Percentiles rank a stretch among this genome's conserved stretches.
Conservation (phyloP, 164 flowering plant species). For the Magnolia sinica region DNA sequence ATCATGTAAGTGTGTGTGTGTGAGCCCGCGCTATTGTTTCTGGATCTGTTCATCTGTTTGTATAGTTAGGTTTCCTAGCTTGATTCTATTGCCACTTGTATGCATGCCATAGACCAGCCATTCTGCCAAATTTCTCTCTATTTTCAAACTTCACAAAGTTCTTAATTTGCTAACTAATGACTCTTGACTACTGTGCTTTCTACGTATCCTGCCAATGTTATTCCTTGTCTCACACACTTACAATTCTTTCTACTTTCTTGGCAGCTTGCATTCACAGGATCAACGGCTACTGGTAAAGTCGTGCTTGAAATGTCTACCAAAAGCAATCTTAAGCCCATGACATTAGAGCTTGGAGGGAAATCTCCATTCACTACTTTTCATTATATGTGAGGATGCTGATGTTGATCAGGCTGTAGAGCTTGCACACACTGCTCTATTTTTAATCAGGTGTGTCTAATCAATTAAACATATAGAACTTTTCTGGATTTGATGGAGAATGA, state of each 20-base stretch:
- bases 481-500: not conserved
- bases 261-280: slow-evolving; percentile 85
- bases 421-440: slow-evolving; percentile 44
- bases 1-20: too few species aligned
- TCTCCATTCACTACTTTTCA: slow-evolving; percentile 43
- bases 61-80: too few species aligned
- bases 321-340: slow-evolving; percentile 71
- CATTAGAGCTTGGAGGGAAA: slow-evolving; percentile 87
- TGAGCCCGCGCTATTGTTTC: too few species aligned
- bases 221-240: not conserved
- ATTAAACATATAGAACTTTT: not conserved
- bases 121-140: too few species aligned
- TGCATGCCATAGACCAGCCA: too few species aligned
- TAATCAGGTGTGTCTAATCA: slow-evolving; percentile 50
- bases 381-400: slow-evolving; percentile 81
- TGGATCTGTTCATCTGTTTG: too few species aligned
- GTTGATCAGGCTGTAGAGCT: slow-evolving; percentile 55
- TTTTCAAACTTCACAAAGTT: too few species aligned
- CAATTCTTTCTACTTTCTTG: slow-evolving; percentile 5
- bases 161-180: too few species aligned
- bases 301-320: slow-evolving; percentile 64
- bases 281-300: slow-evolving; percentile 61
- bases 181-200: not conserved
- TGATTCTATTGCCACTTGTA: too few species aligned
- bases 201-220: not conserved